These are phyloP conservation scores for Aspergillus bertholletiae DNA, from an alignment of 495 filamentous ascomycete species.

Conservation along the genomic window DNA sequence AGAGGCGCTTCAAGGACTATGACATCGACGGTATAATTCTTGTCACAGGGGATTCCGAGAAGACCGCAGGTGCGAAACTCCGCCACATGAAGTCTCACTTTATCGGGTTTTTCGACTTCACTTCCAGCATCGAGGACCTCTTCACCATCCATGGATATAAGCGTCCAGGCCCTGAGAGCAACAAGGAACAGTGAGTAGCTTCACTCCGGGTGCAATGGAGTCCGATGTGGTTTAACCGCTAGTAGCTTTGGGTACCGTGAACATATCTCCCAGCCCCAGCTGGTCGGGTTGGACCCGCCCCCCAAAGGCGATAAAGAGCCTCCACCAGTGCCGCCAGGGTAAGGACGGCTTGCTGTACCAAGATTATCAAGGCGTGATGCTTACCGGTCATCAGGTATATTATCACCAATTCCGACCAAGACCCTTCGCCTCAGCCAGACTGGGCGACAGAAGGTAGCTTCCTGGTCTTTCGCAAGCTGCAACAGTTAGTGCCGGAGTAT, in stretches of 20 bases:
- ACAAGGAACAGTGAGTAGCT: constrained; percentile 12
- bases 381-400: background rate
- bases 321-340: constrained; percentile 17
- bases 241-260: constrained; percentile 31
- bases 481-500: constrained; percentile 31
- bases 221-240: background rate
- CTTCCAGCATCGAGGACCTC: background rate
- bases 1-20: background rate
- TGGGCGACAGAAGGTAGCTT: constrained; percentile 37
- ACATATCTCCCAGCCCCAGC: constrained; percentile 24
- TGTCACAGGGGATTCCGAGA: background rate
- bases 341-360: background rate
- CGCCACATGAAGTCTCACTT: background rate
- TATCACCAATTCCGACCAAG: constrained; percentile 1
- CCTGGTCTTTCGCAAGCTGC: constrained; percentile 32
- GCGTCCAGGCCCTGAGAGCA: background rate
- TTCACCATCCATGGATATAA: background rate
- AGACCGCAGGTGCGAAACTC: background rate
- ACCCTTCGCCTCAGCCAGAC: constrained; percentile 9
- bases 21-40: background rate
- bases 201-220: background rate
- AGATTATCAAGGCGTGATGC: background rate
- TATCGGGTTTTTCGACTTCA: background rate
- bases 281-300: constrained; percentile 21
- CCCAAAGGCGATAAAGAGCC: constrained; percentile 12